phyloP scores from a whole-genome alignment of 2,329 filamentous ascomycete genomes.

The Cladosporium sp. region DNA sequence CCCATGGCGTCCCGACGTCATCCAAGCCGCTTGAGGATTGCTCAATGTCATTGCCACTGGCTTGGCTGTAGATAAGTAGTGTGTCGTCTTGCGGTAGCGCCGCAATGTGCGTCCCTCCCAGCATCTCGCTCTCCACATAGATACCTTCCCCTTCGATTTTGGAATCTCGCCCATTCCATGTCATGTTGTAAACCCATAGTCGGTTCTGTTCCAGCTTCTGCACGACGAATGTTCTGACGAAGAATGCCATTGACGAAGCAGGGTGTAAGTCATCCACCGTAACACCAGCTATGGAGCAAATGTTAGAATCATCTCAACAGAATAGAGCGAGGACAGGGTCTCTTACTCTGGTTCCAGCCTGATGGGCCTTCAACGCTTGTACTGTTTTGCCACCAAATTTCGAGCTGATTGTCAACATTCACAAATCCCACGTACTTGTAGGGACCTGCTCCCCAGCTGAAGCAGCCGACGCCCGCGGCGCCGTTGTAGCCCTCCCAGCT shows the following conservation, averaged over 20 bases:
- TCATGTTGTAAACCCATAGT: background rate
- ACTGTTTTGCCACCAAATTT: background rate
- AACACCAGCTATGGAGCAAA: background rate
- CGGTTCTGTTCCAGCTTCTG: background rate
- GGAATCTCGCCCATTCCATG: background rate
- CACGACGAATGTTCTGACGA: background rate
- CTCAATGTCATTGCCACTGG: too few species aligned
- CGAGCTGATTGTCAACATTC: background rate
- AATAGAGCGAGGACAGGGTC: too few species aligned
- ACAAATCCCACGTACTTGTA: background rate
- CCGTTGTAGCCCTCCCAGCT: background rate
- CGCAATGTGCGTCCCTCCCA: too few species aligned
- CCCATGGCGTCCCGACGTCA: too few species aligned
- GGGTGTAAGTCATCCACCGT: background rate
- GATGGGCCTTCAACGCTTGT: background rate
- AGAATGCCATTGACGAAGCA: background rate
- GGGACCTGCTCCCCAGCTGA: background rate
- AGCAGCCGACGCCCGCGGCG: background rate
- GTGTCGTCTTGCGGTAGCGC: too few species aligned
- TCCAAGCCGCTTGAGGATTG: too few species aligned
- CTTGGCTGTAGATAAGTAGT: too few species aligned
- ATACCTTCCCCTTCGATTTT: too few species aligned
- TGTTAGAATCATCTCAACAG: background rate
- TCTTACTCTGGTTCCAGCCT: background rate
- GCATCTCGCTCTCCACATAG: too few species aligned